Evolutionary conservation across 1,139 yeast genomes (phyloP), one percentile per base, ranked within the genome.

Genomic region (Candida sp.): DNA sequence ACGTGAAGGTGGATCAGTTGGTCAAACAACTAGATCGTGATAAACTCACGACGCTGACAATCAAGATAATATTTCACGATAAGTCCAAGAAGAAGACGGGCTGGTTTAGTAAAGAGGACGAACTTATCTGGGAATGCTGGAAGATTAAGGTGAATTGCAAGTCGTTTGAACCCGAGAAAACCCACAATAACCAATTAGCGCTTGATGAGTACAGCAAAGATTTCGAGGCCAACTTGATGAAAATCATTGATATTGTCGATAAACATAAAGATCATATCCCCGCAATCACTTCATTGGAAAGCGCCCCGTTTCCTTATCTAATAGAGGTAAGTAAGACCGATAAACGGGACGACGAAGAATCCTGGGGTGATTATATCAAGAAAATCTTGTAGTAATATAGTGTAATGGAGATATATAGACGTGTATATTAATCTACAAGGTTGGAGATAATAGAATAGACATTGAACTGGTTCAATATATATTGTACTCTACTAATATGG

Each of bases 261-360:
- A 54, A 60, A 4, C 73, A 82, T 53, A 83, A 79, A 53, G 78
- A 72, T 42, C 90, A 84, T 51, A 81, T 87, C 3, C 95, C 95
- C 2, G 87, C 88, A 1, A 84, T 87, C 21, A 80, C 86, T 5
- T 77, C 87, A 2, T 67, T 83, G 11, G 89, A 83, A 9, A 68
- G 77, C 29, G 66, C 81, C 15, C 91, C 93, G 4, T 87, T 86
- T 53, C 88, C 88, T 0, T 86, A 81, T 56, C 53, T 52, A 5
- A 70, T 73, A 21, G 55, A 57, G 12, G 57, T 71, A 29, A 57
- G 32, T 22, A n/a, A 21, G 12, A 12, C 40, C 11, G 40, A 32
- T 38, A 50, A 45, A 19, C 44, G 42, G 7, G 41, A 41, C 15
- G 56, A 55, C 22, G 67, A 65, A 38, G 75, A 68, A 45, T 59